Evolutionary conservation across 805 yeast genomes (phyloP), one percentile per base, ranked within the genome.

Genomic region (Candida railenensis): DNA sequence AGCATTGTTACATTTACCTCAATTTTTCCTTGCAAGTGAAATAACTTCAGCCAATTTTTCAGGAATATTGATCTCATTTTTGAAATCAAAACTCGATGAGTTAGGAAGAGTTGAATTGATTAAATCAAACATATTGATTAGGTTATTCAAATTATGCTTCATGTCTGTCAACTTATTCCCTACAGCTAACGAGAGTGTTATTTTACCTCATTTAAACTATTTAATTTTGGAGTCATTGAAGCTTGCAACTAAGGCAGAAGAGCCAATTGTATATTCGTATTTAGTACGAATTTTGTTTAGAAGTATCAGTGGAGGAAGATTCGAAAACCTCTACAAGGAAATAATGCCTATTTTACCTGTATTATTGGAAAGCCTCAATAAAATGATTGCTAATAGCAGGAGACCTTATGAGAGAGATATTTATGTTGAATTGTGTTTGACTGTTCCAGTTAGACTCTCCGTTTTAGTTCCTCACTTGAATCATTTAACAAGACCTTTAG

Each of bases 161-260:
- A 89, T 92, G 96, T 90, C 97, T 2, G 97, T 94, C 3, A 92
- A 89, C 56, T 71, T 92, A 42, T 92, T 90, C 62, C 97, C 98
- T 0, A 70, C 82, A 3, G 80, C 86, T 2, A 95, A 94, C 60
- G 99, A 95, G 65, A 73, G 81, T 48, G 96, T 94, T 4, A 76
- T 94, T 7, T 70, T 91, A 38, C 97, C 97, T 1, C 96, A 94
- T 59, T 75, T 94, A 58, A 86, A 88, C 59, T 83, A 86, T 49
- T 71, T 95, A 56, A 90, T 94, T 30, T 69, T 94, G 52, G 84
- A 87, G 47, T 87, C 95, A 0, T 71, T 94, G 61, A 82, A 83
- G 48, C 75, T 81, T 45, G 83, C 97, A 0, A 86, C 97, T 1
- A 82, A 83, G 5, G 88, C 97, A 0, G 86, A 87, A 53, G 97